Evolutionary conservation across 2,329 filamentous ascomycete genomes (phyloP).

Genomic region (Teratosphaeria zuluensis): DNA sequence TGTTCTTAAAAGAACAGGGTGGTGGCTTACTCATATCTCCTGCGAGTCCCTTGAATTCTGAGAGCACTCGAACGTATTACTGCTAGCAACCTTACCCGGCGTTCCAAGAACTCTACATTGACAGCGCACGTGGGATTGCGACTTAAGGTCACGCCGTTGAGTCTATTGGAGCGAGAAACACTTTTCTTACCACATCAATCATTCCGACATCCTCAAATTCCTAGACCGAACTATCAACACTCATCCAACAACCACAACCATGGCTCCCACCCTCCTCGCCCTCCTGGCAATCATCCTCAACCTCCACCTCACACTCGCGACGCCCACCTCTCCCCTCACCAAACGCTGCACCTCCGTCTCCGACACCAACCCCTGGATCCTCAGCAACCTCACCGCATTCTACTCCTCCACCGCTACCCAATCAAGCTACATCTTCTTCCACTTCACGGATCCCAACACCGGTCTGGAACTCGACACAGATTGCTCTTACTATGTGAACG

Average conservation of each 20-base stretch:
- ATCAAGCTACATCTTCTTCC: constrained; percentile 12
- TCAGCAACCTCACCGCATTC: constrained; percentile 1
- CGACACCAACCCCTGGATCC: constrained; percentile 1
- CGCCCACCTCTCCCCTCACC: background rate
- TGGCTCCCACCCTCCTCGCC: background rate
- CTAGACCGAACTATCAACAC: background rate
- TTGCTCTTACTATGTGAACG: constrained; percentile 5
- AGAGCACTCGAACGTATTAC: too few relatives aligned
- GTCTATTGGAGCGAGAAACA: background rate
- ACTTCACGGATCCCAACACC: constrained; percentile 18
- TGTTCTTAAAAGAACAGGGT: background rate
- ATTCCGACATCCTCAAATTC: background rate
- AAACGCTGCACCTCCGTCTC: background rate
- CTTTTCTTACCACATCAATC: background rate
- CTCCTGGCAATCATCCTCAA: background rate
- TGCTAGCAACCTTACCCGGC: too few relatives aligned
- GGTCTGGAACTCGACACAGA: constrained; percentile 17
- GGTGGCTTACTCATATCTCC: too few relatives aligned
- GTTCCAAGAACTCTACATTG: too few relatives aligned
- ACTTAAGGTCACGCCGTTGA: too few relatives aligned
- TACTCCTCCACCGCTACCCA: background rate
- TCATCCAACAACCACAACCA: background rate
- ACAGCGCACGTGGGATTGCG: too few relatives aligned
- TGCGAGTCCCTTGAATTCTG: too few relatives aligned
- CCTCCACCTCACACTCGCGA: background rate